Evolutionary conservation across 345 rosid genomes (phyloP).

Genomic region (Populus simonii): DNA sequence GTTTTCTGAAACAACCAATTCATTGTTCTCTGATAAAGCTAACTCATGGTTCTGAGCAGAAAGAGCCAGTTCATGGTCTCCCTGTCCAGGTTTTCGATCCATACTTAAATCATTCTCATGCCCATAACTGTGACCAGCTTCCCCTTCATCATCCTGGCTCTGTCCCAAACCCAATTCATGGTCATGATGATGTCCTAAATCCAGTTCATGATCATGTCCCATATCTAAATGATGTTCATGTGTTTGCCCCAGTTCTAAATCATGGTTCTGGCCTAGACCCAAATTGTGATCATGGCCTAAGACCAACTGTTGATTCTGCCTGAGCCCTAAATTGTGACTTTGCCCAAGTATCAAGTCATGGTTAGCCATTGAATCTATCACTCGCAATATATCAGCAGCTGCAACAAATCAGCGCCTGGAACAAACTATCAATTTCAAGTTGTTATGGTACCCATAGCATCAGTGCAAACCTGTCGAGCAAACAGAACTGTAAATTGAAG

Average conservation of each 20-base stretch:
- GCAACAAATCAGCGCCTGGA: slow-evolving; percentile 4
- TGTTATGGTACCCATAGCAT: not conserved
- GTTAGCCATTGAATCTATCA: slow-evolving; percentile 52
- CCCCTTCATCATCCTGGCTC: slow-evolving; percentile 57
- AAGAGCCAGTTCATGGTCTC: slow-evolving; percentile 47
- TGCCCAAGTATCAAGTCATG: slow-evolving; percentile 80
- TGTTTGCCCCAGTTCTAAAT: slow-evolving; percentile 57
- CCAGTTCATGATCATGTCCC: slow-evolving; percentile 64
- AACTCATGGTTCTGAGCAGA: slow-evolving; percentile 36
- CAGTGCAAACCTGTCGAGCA: slow-evolving; percentile 8
- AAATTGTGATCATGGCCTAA: slow-evolving; percentile 59
- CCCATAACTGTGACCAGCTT: slow-evolving; percentile 46
- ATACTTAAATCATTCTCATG: slow-evolving; percentile 50
- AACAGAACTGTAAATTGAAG: not conserved
- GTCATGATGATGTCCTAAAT: slow-evolving; percentile 53
- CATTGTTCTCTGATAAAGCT: slow-evolving; percentile 51
- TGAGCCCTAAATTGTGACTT: slow-evolving; percentile 51
- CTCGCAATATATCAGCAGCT: not conserved
- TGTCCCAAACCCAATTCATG: slow-evolving; percentile 57
- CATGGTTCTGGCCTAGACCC: slow-evolving; percentile 62
- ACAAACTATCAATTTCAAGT: not conserved
- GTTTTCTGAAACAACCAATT: slow-evolving; percentile 57
- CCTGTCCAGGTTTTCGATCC: slow-evolving; percentile 52
- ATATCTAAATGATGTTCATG: slow-evolving; percentile 61
- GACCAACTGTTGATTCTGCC: slow-evolving; percentile 66